Evolutionary conservation across 202 grass and related monocot genomes (phyloP).

Genomic region (Brachypodium distachyon): DNA sequence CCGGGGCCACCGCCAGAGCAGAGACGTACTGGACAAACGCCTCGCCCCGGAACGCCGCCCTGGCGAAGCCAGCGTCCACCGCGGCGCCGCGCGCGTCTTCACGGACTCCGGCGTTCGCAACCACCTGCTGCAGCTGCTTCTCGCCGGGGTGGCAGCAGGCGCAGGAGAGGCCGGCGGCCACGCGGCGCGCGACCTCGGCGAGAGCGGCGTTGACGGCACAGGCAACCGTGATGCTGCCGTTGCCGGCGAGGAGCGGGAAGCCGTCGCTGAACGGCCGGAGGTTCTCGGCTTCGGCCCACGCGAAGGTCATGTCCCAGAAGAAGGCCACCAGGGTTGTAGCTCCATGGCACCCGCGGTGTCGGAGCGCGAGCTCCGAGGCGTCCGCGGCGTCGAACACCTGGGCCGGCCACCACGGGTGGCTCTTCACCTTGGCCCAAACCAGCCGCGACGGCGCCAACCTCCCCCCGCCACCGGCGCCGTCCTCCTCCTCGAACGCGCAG

Average conservation of each 20-base stretch:
- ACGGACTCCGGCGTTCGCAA: constrained; percentile 53
- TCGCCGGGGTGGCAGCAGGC: background rate
- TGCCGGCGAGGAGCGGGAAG: constrained; percentile 24
- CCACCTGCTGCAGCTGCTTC: background rate
- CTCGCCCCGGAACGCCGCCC: constrained; percentile 23
- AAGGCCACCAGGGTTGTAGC: constrained; percentile 33
- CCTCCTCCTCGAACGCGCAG: constrained; percentile 31
- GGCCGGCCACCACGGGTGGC: constrained; percentile 77
- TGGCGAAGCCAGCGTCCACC: constrained; percentile 11
- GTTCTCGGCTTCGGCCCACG: constrained; percentile 19
- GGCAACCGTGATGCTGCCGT: background rate
- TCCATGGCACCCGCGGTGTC: background rate
- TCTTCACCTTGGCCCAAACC: constrained; percentile 64
- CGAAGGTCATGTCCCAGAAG: constrained; percentile 52
- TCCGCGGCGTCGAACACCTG: constrained; percentile 41
- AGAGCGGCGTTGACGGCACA: constrained; percentile 35
- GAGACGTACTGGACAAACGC: constrained; percentile 35
- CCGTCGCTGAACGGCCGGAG: constrained; percentile 34
- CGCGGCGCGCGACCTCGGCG: constrained; percentile 43
- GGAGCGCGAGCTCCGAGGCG: constrained; percentile 29
- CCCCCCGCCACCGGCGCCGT: background rate
- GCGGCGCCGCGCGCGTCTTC: constrained; percentile 7
- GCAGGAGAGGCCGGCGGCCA: constrained; percentile 40
- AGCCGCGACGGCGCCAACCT: constrained; percentile 34
- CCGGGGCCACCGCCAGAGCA: constrained; percentile 27